These are phyloP conservation scores for Sugiyamaella americana DNA, from an alignment of 805 yeast genomes.

Conservation along the genomic window DNA sequence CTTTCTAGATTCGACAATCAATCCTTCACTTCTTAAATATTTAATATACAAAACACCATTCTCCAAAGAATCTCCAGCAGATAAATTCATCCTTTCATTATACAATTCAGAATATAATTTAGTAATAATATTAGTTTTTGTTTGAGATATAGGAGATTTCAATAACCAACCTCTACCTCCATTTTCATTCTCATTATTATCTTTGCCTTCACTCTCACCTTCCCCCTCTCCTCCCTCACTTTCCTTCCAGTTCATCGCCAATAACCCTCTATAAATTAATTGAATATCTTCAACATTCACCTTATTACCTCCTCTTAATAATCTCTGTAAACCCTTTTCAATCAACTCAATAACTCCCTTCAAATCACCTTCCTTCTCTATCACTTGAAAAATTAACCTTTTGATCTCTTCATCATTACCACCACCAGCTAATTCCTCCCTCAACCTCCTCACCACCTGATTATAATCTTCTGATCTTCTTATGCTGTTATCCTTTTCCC, in stretches of 20 bases:
- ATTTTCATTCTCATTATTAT: background rate
- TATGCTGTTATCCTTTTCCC: background rate
- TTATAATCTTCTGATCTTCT: background rate
- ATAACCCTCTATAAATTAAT: background rate
- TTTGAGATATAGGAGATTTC: background rate
- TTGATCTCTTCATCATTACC: background rate
- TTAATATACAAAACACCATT: conserved; percentile 23
- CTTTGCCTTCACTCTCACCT: too few relatives aligned
- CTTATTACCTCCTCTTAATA: too few relatives aligned
- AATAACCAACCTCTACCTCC: background rate
- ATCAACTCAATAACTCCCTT: too few relatives aligned
- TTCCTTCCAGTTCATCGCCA: too few relatives aligned
- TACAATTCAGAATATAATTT: background rate
- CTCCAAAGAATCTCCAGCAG: conserved; percentile 7
- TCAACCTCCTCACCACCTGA: background rate
- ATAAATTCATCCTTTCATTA: background rate
- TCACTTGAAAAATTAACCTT: background rate
- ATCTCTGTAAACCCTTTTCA: too few relatives aligned
- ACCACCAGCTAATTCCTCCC: background rate
- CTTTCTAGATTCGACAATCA: conserved; percentile 18
- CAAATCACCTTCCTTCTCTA: too few relatives aligned
- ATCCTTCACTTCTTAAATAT: conserved; percentile 18
- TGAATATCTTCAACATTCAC: background rate
- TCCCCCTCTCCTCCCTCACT: too few relatives aligned
- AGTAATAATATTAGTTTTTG: background rate